Evolutionary conservation across 768 basidiomycete genomes (phyloP), one percentile per base, ranked within the genome.

Genomic region (Collybia mongolica): DNA sequence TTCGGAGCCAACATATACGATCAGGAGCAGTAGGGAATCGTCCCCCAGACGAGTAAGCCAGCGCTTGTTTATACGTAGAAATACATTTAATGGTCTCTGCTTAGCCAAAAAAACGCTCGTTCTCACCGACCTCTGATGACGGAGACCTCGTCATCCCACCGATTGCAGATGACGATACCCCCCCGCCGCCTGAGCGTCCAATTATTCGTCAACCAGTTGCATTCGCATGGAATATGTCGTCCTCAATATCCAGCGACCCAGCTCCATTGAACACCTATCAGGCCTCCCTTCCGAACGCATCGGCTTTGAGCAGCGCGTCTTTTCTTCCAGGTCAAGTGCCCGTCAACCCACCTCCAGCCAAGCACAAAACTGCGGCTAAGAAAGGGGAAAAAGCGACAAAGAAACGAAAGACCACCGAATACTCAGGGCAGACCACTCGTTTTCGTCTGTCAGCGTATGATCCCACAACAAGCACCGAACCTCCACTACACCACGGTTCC

Each of bases 161-260:
- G 7, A 60, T 69, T 20, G 69, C 64, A 36, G 66, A 73, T 44
- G 73, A 75, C 54, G 75, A 79, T 52, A 72, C 77, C 9, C 76
- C 81, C 51, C 76, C 77, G 37, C 77, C 76, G 39, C 53, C 68
- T 18, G 66, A 72, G 32, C 68, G 70, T 5, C 84, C 84, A 32
- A 60, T 86, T 23, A 74, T 86, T 55, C 76, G 84, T 42, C 77
- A 83, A 60, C 71, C 81, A n/a, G 65, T 86, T 35, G 84, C 70
- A 18, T 85, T 84, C 57, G 63, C 72, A 40, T 72, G 67, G 66
- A 49, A 59, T 17, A 60, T 61, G 7, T 65, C 64, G 6, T 53
- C 54, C 36, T 54, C 65, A 32, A 57, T 57, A 32, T 44, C 65
- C 47, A 60, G 62, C 24, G 68, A 70, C 23, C 57, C 64, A 38